phyloP scores from a whole-genome alignment of 768 basidiomycete species.

The Fomitopsis pulvina region DNA sequence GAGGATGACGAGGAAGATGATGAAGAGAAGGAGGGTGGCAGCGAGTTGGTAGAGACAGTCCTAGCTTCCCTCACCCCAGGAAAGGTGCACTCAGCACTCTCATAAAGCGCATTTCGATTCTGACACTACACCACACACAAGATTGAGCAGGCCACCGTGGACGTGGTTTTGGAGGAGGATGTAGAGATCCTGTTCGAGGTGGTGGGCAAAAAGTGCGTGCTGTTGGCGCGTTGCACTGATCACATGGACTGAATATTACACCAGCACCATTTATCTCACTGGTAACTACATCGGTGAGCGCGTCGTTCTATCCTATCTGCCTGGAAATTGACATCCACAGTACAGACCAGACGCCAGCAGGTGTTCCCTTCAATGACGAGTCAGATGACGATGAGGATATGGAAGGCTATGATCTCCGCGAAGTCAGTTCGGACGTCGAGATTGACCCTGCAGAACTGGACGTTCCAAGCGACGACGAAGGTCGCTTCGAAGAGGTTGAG shows the following conservation, averaged over 20 bases:
- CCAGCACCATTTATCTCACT: constrained; percentile 66
- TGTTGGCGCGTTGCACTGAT: not conserved
- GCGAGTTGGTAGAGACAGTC: constrained; percentile 42
- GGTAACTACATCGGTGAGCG: constrained; percentile 81
- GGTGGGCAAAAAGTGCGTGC: constrained; percentile 73
- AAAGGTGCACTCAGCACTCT: constrained; percentile 42
- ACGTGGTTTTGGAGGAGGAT: constrained; percentile 64
- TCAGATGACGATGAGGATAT: constrained; percentile 39
- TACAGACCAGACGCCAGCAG: constrained; percentile 45
- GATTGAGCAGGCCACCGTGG: constrained; percentile 72
- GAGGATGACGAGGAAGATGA: constrained; percentile 35
- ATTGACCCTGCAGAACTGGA: constrained; percentile 54
- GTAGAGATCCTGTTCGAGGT: constrained; percentile 62
- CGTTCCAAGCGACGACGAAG: constrained; percentile 40
- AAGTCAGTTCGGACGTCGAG: constrained; percentile 82
- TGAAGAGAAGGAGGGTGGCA: constrained; percentile 35
- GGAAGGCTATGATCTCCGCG: constrained; percentile 59
- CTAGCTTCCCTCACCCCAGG: constrained; percentile 79
- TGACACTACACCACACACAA: no score
- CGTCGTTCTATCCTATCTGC: not conserved
- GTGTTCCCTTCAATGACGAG: constrained; percentile 44
- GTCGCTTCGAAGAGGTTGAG: constrained; percentile 66
- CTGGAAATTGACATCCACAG: not conserved
- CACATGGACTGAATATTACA: not conserved
- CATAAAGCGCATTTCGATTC: not conserved